Evolutionary conservation across 129 eudicot genomes (phyloP).

Genomic region (Arctium lappa): DNA sequence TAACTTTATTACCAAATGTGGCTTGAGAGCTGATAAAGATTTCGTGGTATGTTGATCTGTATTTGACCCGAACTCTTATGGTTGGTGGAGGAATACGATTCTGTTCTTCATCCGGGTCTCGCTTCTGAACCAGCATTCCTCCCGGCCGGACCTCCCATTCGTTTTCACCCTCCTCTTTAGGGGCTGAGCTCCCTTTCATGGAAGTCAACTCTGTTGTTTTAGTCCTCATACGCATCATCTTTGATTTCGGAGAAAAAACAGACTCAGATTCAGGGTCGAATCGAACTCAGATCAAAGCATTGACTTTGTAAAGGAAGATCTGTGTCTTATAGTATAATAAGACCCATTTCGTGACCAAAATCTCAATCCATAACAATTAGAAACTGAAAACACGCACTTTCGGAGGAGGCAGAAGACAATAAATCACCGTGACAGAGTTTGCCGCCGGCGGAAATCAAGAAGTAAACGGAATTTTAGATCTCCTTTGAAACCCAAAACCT

Average conservation of each 20-base stretch:
- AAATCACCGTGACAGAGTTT: neutral
- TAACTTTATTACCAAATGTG: constrained; percentile 58
- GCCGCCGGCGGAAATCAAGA: neutral
- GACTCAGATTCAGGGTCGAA: neutral
- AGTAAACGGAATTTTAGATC: constrained; percentile 29
- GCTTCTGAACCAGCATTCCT: constrained; percentile 91
- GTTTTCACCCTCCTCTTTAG: constrained; percentile 12
- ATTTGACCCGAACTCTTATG: constrained; percentile 85
- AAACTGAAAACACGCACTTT: neutral
- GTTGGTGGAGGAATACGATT: constrained; percentile 63
- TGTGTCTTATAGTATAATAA: neutral
- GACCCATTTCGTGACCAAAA: constrained; percentile 3
- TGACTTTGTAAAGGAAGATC: constrained; percentile 20
- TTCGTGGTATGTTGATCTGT: constrained; percentile 68
- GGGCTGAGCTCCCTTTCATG: constrained; percentile 30
- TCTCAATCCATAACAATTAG: neutral
- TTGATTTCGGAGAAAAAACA: neutral
- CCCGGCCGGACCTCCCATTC: constrained; percentile 87
- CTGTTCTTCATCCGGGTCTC: constrained; percentile 50
- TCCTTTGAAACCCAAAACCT: constrained; percentile 4
- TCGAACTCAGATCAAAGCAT: constrained; percentile 20
- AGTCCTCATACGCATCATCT: constrained; percentile 83
- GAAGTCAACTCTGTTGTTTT: constrained; percentile 39
- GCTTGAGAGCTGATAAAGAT: constrained; percentile 71
- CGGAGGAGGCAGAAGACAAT: neutral